Evolutionary conservation across 2,329 filamentous ascomycete genomes (phyloP).

Genomic region (Verticillium tricorpus): DNA sequence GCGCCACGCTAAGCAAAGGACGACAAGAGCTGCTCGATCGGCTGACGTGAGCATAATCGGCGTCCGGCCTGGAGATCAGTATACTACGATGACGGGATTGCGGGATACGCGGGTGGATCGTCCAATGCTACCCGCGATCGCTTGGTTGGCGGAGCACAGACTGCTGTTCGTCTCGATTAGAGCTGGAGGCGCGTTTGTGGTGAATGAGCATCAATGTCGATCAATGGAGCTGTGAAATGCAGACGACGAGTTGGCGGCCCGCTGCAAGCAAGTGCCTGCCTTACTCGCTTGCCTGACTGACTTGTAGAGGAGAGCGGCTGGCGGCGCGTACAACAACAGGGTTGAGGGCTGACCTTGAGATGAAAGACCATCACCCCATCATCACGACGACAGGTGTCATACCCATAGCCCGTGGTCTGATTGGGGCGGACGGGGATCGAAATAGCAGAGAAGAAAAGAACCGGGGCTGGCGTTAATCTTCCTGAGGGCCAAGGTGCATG

Average conservation of each 20-base stretch:
- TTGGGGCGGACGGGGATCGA: neutral
- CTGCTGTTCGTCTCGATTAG: neutral
- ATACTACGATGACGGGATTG: neutral
- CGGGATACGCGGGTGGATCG: neutral
- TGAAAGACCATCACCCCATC: neutral
- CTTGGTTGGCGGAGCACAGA: neutral
- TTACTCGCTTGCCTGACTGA: too few relatives aligned
- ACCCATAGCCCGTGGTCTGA: neutral
- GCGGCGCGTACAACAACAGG: too few relatives aligned
- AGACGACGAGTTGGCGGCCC: too few relatives aligned
- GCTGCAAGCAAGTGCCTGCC: too few relatives aligned
- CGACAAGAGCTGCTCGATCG: too few relatives aligned
- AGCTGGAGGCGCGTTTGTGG: neutral
- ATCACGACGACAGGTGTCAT: neutral
- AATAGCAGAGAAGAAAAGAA: neutral
- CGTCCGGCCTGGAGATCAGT: too few relatives aligned
- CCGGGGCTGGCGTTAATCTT: neutral
- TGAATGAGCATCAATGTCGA: neutral
- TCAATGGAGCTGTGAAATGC: neutral
- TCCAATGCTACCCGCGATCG: neutral
- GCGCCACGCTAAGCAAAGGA: too few relatives aligned
- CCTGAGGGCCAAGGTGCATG: neutral
- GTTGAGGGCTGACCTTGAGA: neutral
- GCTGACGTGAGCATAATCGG: too few relatives aligned
- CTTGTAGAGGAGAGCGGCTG: too few relatives aligned